phyloP scores from a whole-genome alignment of 805 yeast genomes.

The Schizosaccharomyces osmophilus region DNA sequence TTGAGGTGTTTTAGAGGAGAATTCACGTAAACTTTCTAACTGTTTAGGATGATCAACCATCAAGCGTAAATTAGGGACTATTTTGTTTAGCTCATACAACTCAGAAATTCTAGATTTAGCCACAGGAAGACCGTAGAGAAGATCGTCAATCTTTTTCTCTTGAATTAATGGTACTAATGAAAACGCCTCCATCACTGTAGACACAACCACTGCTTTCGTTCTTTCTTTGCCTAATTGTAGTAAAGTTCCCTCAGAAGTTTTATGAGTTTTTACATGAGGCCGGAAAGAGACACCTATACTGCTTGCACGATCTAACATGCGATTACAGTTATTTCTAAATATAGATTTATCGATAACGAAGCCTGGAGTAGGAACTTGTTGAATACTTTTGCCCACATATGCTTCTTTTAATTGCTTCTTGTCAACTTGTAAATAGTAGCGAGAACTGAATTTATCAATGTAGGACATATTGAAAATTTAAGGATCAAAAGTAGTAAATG shows the following conservation, averaged over 20 bases:
- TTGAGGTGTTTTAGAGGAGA: conserved; percentile 11
- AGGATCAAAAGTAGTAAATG: too few species aligned
- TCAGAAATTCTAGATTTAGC: conserved; percentile 25
- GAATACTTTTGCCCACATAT: conserved; percentile 20
- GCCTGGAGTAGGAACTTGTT: conserved; percentile 36
- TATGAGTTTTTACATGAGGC: conserved; percentile 57
- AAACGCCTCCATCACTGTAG: conserved; percentile 48
- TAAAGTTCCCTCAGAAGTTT: conserved; percentile 36
- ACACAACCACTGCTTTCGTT: conserved; percentile 29
- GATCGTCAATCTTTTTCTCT: conserved; percentile 22
- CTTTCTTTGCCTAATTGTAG: conserved; percentile 19
- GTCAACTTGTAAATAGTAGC: neutral
- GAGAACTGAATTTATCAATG: neutral
- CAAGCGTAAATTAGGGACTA: conserved; percentile 14
- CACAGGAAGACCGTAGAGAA: conserved; percentile 34
- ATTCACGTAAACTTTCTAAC: conserved; percentile 17
- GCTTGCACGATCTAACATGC: conserved; percentile 25
- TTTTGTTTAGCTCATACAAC: conserved; percentile 18
- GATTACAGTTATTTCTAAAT: conserved; percentile 22
- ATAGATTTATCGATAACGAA: conserved; percentile 22
- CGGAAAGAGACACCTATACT: conserved; percentile 25
- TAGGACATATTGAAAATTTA: too few species aligned
- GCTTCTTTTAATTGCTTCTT: neutral
- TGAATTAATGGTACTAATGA: conserved; percentile 19
- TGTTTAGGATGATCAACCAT: conserved; percentile 28